Evolutionary conservation across 2,329 filamentous ascomycete species (phyloP).

Genomic region (Cercospora janseana): DNA sequence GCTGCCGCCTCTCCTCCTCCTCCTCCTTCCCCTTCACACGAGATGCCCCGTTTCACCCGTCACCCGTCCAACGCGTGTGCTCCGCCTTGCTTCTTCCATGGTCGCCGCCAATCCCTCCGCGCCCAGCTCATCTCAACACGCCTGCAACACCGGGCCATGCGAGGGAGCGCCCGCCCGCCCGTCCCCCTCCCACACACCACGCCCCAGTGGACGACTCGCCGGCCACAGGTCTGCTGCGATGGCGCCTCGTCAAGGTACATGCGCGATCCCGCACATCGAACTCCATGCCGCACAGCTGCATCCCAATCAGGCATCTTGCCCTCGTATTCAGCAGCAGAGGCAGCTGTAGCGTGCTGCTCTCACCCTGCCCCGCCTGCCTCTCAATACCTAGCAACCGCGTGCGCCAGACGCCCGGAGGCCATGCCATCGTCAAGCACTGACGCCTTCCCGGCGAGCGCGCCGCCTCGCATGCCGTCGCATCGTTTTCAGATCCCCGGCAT

Average conservation of each 20-base stretch:
- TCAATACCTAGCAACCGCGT: neutral
- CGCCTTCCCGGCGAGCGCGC: too few species aligned
- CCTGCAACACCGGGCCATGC: too few species aligned
- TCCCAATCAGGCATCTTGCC: constrained; percentile 10
- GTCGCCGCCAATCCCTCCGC: neutral
- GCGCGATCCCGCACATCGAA: constrained; percentile 11
- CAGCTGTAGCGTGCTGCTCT: constrained; percentile 14
- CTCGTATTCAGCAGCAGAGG: constrained; percentile 19
- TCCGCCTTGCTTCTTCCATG: neutral
- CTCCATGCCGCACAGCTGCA: constrained; percentile 9
- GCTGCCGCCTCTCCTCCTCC: too few species aligned
- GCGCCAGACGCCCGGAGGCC: too few species aligned
- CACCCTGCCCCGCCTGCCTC: constrained; percentile 4
- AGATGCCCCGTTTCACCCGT: constrained; percentile 1
- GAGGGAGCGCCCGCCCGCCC: too few species aligned
- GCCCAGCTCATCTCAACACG: neutral
- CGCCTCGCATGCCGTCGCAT: too few species aligned
- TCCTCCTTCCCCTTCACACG: too few species aligned
- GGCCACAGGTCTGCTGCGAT: constrained; percentile 1
- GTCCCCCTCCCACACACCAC: neutral
- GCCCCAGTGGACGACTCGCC: constrained; percentile 10
- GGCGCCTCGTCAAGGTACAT: constrained; percentile 15
- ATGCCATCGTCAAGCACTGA: too few species aligned
- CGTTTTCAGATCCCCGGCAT: too few species aligned
- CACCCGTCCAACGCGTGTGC: neutral